Percentiles rank a stretch among this genome's conserved stretches.
Conservation (phyloP, 352 stramenopile species). For the Phytophthora agathidicida region DNA sequence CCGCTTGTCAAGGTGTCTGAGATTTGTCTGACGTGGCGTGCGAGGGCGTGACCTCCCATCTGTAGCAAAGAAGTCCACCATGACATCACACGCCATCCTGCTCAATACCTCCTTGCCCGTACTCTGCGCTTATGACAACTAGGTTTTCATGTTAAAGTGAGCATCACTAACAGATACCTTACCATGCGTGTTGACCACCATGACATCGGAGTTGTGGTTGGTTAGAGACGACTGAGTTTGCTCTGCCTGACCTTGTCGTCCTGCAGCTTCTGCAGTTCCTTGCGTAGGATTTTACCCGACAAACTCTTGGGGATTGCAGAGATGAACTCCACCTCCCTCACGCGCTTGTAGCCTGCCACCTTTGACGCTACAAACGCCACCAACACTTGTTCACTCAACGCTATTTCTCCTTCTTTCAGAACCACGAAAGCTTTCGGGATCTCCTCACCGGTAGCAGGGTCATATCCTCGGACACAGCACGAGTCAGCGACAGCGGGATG, state of each 20-base stretch:
- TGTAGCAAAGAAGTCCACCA: slow-evolving; percentile 11
- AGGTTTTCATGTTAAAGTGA: slow-evolving; percentile 11
- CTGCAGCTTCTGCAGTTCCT: slow-evolving; percentile 67
- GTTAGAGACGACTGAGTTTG: slow-evolving; percentile 20
- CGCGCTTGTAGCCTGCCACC: slow-evolving; percentile 87
- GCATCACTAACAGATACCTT: slow-evolving; percentile 2
- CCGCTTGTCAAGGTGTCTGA: slow-evolving; percentile 17
- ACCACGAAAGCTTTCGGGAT: slow-evolving; percentile 91
- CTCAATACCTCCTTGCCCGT: not conserved
- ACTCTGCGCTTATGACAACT: not conserved
- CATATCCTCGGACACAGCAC: slow-evolving; percentile 53
- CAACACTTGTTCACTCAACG: slow-evolving; percentile 30
- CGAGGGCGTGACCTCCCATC: slow-evolving; percentile 23
- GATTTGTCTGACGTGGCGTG: slow-evolving; percentile 33
- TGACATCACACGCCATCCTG: slow-evolving; percentile 12
- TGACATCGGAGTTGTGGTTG: too few relatives aligned
- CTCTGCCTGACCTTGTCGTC: slow-evolving; percentile 36
- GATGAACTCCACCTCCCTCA: slow-evolving; percentile 89
- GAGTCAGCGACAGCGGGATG: slow-evolving; percentile 80
- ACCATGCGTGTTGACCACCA: not conserved
- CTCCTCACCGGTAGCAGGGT: slow-evolving; percentile 76
- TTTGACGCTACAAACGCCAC: slow-evolving; percentile 74
- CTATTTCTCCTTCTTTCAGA: slow-evolving; percentile 44
- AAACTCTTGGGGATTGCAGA: slow-evolving; percentile 88
- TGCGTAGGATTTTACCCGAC: slow-evolving; percentile 90